Evolutionary conservation across 441 rosid genomes (phyloP).

Genomic region (Gossypium gossypioides): DNA sequence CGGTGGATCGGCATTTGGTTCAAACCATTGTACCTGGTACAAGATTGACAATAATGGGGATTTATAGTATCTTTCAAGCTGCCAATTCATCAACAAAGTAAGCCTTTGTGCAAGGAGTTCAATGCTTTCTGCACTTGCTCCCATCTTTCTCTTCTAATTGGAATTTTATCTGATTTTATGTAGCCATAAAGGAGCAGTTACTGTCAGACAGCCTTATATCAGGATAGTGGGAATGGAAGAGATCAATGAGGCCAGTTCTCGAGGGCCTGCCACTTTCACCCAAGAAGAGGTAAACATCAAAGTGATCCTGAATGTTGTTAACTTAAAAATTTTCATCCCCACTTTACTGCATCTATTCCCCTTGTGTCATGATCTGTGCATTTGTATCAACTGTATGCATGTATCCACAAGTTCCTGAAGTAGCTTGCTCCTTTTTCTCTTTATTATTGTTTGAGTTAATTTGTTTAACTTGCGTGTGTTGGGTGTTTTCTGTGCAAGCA

Average conservation of each 20-base stretch:
- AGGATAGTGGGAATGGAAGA: slow-evolving; percentile 84
- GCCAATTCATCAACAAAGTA: slow-evolving; percentile 65
- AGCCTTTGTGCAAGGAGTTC: slow-evolving; percentile 8
- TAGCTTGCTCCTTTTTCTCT: no score
- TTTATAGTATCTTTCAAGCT: slow-evolving; percentile 84
- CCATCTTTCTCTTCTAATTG: neutral
- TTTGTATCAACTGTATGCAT: neutral
- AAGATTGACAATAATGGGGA: slow-evolving; percentile 82
- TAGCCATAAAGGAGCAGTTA: slow-evolving; percentile 87
- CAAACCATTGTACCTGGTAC: slow-evolving; percentile 89
- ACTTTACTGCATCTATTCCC: neutral
- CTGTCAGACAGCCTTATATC: slow-evolving; percentile 83
- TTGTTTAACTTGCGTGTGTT: neutral
- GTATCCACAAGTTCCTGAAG: no score
- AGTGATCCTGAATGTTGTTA: no score
- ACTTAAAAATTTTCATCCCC: neutral
- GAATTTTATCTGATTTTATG: slow-evolving; percentile 10
- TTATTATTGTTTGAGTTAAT: neutral
- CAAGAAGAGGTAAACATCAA: no score
- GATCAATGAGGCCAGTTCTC: slow-evolving; percentile 15
- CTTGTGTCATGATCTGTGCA: neutral
- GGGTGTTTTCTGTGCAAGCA: neutral
- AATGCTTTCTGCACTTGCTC: neutral
- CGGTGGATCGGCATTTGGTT: slow-evolving; percentile 82
- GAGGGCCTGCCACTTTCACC: no score